Percentiles rank a stretch among this genome's conserved stretches.
Evolutionary conservation across 306 rosid species (phyloP).

Genomic region (Astragalus membranaceus): DNA sequence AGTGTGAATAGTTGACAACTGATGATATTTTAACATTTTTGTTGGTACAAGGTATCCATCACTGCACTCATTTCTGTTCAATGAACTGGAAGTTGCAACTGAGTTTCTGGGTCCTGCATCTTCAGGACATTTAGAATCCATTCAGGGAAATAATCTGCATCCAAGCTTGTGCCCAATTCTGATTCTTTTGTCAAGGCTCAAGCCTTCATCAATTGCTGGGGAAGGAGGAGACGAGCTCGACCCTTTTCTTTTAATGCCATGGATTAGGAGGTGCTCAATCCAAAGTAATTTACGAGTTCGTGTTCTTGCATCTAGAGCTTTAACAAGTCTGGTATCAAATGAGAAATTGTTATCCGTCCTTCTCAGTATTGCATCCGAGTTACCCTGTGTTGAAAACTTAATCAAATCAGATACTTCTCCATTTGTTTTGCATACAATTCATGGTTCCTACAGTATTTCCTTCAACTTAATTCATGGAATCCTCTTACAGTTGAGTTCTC

Average conservation of each 20-base stretch:
- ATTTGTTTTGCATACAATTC: conserved; percentile 1
- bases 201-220: conserved; percentile 85
- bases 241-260: conserved; percentile 82
- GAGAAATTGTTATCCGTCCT: conserved; percentile 72
- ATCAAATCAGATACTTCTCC: conserved; percentile 19
- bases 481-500: conserved; percentile 71
- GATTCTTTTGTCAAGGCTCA: conserved; percentile 81
- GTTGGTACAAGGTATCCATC: conserved; percentile 66
- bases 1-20: neutral
- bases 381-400: conserved; percentile 46
- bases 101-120: conserved; percentile 51
- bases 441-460: conserved; percentile 27
- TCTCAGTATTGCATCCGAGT: conserved; percentile 63
- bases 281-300: conserved; percentile 87
- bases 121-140: conserved; percentile 45
- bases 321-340: conserved; percentile 74
- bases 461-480: conserved; percentile 83
- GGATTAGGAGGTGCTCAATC: conserved; percentile 78
- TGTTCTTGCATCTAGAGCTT: conserved; percentile 91
- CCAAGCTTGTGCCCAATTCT: conserved; percentile 94
- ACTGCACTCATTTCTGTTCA: conserved; percentile 72
- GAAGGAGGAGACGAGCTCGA: conserved; percentile 83
- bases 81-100: conserved; percentile 78
- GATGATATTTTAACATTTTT: neutral
- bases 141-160: conserved; percentile 71